Evolutionary conservation across 129 eudicot species (phyloP), one percentile per base, ranked within the genome.

Genomic region (Mikania micrantha): DNA sequence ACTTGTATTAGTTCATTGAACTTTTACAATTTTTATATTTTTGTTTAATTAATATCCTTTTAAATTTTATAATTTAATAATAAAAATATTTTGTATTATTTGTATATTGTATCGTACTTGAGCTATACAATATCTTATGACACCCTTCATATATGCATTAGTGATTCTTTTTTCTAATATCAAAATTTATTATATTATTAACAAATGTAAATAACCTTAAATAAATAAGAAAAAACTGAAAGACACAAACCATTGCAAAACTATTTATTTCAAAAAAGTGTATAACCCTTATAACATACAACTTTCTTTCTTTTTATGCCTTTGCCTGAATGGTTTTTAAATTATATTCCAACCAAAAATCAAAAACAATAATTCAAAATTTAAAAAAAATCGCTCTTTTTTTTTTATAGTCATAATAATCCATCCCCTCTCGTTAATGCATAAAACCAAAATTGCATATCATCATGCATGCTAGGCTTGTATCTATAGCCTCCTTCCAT

Each of bases 401-500:
- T 1, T 5, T 3, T 6, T 59, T 25, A 60, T 2, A 85, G 22
- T 34, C 82, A 70, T 32, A 67, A 48, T 19, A 74, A 16, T 10
- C 77, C 86, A 17, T 77, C 87, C 2, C 77, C 76, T 67, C 74
- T 66, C 7, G 79, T 84, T 25, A 81, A 78, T 36, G 80, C 72
- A 74, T 81, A 70, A 64, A 64, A 79, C 96, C 94, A 89, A 66
- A 74, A 74, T 8, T 86, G 85, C 87, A 79, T 68, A 64, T 68
- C 84, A 45, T 74, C 85, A 19, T 74, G 60, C 80, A 58, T 45
- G 69, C 74, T 73, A 41, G 70, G 36, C 40, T 22, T 73, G 31
- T 49, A 25, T 16, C 54, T 71, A 42, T 41, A 60, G 13, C 62
- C 69, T 52, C 10, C 28, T 60, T 31, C 66, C 31, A 57, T 34